Evolutionary conservation across 805 yeast genomes (phyloP), one percentile per base, ranked within the genome.

Genomic region (Ogataea philodendri): DNA sequence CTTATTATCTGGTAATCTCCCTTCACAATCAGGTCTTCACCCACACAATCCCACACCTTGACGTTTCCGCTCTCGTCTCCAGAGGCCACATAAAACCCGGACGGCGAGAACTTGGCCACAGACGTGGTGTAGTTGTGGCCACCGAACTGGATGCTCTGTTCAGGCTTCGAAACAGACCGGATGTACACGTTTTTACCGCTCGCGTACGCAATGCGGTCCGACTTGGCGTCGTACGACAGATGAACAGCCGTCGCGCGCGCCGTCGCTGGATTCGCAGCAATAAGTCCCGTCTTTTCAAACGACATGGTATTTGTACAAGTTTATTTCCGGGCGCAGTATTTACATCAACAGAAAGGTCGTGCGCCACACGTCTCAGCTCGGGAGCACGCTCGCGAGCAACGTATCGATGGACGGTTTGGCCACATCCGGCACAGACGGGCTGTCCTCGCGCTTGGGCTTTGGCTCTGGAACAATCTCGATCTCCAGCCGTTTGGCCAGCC

Each of bases 41-140:
- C 71, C 15, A 70, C 72, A 18, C 70, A 60, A 51, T 87, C 94
- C 96, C 97, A 90, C 28, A 93, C 77, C 47, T 84, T 82, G 27
- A 90, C 94, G 42, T 75, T 74, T 18, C 98, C 98, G n/a, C 81
- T 63, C 48, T 78, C 86, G 55, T 90, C 98, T 30, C 96, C 97
- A 3, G 95, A 82, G 2, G 95, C 96, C 19, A 90, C 66, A 61
- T 85, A 90, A 60, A 70, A 82, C 1, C 98, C 97, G 9, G 88
- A 79, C 1, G 97, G 96, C 1, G 95, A 70, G 59, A 93, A 87
- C 30, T 76, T 74, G 10, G 93, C 96, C 3, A 81, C 95, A 0
- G 95, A 84, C 24, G 94, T 86, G 15, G 74, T 63, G 25, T 68
- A 66, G 22, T 72, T 70, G 60, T 90, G 97, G 30, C 76, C 81